Conservation (phyloP, 371 early-diverging fungal genomes). For the Mucor irregularis region DNA sequence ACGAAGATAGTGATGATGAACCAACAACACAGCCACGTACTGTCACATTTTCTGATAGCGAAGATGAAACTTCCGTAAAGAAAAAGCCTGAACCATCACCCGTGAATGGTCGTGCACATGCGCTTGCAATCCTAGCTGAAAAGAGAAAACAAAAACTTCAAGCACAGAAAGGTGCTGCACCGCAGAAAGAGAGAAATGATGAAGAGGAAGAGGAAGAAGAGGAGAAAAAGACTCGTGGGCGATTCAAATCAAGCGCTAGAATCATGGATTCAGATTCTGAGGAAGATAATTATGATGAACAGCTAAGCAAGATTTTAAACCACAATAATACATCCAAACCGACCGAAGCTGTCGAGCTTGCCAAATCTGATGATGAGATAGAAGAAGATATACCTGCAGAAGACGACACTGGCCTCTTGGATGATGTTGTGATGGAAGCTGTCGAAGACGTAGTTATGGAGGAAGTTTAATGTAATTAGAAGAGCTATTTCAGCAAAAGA, state of each 20-base stretch:
- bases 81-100: no score
- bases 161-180: not conserved
- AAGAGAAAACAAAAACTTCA: slow-evolving; percentile 1
- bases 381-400: not conserved
- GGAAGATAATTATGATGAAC: not conserved
- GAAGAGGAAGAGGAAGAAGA: not conserved
- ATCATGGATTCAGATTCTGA: no score
- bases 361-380: not conserved
- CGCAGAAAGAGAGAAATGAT: not conserved
- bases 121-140: slow-evolving; percentile 2
- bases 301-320: no score
- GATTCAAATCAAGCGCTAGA: no score
- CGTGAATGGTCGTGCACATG: not conserved
- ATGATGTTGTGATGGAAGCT: no score
- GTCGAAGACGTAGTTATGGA: no score
- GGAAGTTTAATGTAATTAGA: no score
- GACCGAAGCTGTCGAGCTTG: not conserved
- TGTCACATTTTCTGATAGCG: not conserved
- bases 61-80: no score
- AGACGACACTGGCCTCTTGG: no score
- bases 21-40: not conserved
- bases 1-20: not conserved
- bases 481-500: no score
- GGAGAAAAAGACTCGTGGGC: no score
- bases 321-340: no score